Conservation (phyloP, 768 basidiomycete species). For the Tulasnella calospora region DNA sequence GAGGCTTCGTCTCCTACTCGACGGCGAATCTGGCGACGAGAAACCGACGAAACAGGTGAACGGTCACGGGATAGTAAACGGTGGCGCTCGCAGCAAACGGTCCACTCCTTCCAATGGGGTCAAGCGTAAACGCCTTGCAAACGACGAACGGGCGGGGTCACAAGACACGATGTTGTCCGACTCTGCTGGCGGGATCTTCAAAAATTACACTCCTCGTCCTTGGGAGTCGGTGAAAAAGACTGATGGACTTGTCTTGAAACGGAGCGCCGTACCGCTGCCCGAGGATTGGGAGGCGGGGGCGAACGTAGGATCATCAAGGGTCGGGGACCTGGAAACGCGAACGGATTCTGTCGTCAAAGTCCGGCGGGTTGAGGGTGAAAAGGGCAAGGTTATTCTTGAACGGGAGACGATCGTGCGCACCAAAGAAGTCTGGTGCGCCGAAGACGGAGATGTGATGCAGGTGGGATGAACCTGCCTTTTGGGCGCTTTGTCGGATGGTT, state of each 20-base stretch:
- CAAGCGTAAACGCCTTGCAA: not conserved
- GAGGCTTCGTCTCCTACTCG: conserved; percentile 51
- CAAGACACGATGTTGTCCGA: not conserved
- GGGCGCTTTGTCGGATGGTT: not conserved
- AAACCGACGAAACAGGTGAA: not conserved
- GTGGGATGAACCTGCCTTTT: not conserved
- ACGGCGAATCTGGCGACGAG: conserved; percentile 32
- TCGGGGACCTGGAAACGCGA: conserved; percentile 18
- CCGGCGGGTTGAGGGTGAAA: conserved; percentile 10
- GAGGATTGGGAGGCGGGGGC: conserved; percentile 15
- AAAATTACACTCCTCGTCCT: conserved; percentile 23
- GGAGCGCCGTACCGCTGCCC: conserved; percentile 34
- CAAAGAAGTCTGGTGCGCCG: conserved; percentile 8
- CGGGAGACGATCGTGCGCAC: conserved; percentile 6
- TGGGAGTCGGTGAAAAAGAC: conserved; percentile 35
- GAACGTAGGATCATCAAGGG: not conserved
- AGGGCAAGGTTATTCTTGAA: conserved; percentile 6
- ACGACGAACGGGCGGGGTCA: not conserved
- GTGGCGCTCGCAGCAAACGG: not conserved
- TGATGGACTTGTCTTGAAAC: conserved; percentile 37
- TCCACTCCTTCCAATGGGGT: not conserved
- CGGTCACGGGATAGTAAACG: not conserved
- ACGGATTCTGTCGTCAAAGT: conserved; percentile 11
- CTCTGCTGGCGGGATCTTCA: conserved; percentile 15
- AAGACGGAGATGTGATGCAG: not conserved